A percentile compares a stretch with the other conserved stretches of the same genome.
Evolutionary conservation across 768 basidiomycete genomes (phyloP).

Genomic region (Pisolithus marmoratus): DNA sequence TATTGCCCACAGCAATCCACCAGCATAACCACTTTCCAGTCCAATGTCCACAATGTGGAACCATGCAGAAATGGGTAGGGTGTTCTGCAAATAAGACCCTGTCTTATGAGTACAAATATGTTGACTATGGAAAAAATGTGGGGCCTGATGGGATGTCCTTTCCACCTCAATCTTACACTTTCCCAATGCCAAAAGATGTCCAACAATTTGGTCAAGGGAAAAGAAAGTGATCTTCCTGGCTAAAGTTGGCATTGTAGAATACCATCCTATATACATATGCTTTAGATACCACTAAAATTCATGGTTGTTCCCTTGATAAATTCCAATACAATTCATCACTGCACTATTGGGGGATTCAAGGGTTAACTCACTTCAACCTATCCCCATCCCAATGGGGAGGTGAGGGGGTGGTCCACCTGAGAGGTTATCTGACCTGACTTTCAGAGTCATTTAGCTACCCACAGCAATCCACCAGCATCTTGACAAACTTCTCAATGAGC

Average conservation of each 20-base stretch:
- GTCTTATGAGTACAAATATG: not conserved
- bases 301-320: too few relatives aligned
- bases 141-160: not conserved
- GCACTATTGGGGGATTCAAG: not conserved
- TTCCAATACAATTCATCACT: too few relatives aligned
- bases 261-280: not conserved
- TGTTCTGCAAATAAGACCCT: not conserved
- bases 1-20: too few relatives aligned
- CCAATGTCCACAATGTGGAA: not conserved
- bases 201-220: not conserved
- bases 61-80: not conserved
- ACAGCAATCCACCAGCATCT: not conserved
- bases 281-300: not conserved
- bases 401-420: not conserved
- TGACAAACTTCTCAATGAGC: not conserved
- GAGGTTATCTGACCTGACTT: not conserved
- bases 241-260: not conserved
- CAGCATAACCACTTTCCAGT: too few relatives aligned
- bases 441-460: not conserved
- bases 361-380: not conserved
- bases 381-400: not conserved
- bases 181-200: not conserved
- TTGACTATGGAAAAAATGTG: not conserved
- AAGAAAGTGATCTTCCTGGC: not conserved
- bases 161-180: not conserved